Evolutionary conservation across 768 basidiomycete genomes (phyloP).

Genomic region (Chlorophyllum brunneum): DNA sequence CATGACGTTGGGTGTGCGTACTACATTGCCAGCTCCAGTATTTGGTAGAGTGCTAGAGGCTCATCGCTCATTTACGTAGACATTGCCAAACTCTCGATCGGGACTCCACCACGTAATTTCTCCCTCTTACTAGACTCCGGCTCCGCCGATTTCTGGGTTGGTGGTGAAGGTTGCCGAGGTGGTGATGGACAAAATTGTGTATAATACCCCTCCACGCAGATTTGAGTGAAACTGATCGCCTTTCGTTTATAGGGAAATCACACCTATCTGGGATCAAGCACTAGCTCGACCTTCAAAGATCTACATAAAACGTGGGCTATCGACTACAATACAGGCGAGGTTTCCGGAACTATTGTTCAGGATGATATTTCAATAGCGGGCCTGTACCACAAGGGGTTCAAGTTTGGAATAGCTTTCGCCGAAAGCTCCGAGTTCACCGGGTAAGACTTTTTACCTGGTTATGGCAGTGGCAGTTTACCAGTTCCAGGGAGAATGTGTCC

Average conservation of each 20-base stretch:
- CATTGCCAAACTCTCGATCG: slow-evolving; percentile 26
- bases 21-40: background rate
- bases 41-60: background rate
- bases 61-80: slow-evolving; percentile 17
- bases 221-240: background rate
- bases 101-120: slow-evolving; percentile 49
- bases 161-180: slow-evolving; percentile 39
- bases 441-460: slow-evolving; percentile 20
- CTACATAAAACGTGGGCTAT: slow-evolving; percentile 46
- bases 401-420: slow-evolving; percentile 56
- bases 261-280: slow-evolving; percentile 48
- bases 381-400: slow-evolving; percentile 45
- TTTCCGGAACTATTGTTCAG: slow-evolving; percentile 50
- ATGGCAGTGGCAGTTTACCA: background rate
- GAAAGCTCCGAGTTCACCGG: slow-evolving; percentile 54
- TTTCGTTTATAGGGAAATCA: slow-evolving; percentile 28
- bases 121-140: slow-evolving; percentile 57
- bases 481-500: slow-evolving; percentile 25
- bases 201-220: slow-evolving; percentile 8
- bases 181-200: slow-evolving; percentile 26
- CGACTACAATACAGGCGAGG: slow-evolving; percentile 49
- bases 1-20: slow-evolving; percentile 5
- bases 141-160: slow-evolving; percentile 60
- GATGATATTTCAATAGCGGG: slow-evolving; percentile 60
- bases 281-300: slow-evolving; percentile 57